These are phyloP conservation scores for Penicillium italicum DNA, from an alignment of 2,329 filamentous ascomycete genomes.

Conservation along the genomic window DNA sequence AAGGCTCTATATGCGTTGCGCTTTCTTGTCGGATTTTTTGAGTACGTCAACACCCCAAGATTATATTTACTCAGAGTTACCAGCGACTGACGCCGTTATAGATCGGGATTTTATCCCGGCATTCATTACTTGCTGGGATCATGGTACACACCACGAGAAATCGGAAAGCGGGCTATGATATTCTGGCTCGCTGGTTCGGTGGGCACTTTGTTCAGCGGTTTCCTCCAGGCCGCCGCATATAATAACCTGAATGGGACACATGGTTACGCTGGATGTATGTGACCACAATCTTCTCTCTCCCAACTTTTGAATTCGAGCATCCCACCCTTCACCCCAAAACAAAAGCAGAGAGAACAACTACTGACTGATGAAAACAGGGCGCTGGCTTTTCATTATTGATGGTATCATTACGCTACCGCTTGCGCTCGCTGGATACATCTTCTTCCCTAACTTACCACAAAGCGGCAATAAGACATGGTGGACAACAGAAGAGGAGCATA, in stretches of 20 bases:
- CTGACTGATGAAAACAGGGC: constrained; percentile 6
- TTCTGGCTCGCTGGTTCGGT: constrained; percentile 24
- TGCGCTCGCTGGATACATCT: constrained; percentile 21
- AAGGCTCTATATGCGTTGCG: constrained; percentile 22
- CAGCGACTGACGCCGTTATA: neutral
- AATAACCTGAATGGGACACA: constrained; percentile 22
- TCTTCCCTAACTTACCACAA: constrained; percentile 23
- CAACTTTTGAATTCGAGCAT: neutral
- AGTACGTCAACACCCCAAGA: constrained; percentile 10
- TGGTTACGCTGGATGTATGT: constrained; percentile 23
- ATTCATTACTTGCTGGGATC: constrained; percentile 28
- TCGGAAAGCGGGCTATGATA: constrained; percentile 24
- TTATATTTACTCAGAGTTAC: too few species aligned
- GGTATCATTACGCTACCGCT: constrained; percentile 27
- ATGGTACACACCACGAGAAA: constrained; percentile 26
- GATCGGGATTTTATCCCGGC: constrained; percentile 25
- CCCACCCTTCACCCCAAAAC: neutral
- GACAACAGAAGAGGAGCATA: constrained; percentile 23
- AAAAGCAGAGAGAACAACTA: neutral
- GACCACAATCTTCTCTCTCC: neutral
- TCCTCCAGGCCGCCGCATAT: constrained; percentile 23
- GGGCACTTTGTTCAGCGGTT: constrained; percentile 23
- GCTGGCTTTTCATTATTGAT: constrained; percentile 30
- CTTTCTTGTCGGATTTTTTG: constrained; percentile 30
- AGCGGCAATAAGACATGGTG: constrained; percentile 24